phyloP scores from a whole-genome alignment of 1,284 basidiomycete species.

The Gomphus bonarii region DNA sequence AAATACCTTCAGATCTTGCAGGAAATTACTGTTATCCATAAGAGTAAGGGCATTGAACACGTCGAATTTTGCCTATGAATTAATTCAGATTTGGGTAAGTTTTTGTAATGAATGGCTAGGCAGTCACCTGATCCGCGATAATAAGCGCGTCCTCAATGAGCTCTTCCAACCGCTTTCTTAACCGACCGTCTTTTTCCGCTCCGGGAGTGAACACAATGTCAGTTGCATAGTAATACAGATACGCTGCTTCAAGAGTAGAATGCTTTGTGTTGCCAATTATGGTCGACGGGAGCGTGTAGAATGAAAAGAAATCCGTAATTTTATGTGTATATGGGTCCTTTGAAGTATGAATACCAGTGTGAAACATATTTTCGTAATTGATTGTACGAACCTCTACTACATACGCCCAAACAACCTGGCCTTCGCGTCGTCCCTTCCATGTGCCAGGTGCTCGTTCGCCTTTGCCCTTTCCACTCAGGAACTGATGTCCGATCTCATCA shows the following conservation, averaged over 20 bases:
- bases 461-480: constrained; percentile 75
- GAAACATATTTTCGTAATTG: neutral
- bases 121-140: constrained; percentile 50
- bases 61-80: constrained; percentile 68
- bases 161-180: constrained; percentile 64
- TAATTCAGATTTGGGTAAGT: neutral
- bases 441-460: constrained; percentile 38
- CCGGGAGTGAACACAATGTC: constrained; percentile 49
- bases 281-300: constrained; percentile 93
- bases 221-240: constrained; percentile 88
- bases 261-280: constrained; percentile 62
- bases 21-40: constrained; percentile 85
- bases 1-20: constrained; percentile 72
- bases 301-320: constrained; percentile 95
- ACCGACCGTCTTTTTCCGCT: constrained; percentile 44
- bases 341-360: neutral
- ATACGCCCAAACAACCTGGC: constrained; percentile 93
- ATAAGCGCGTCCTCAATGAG: constrained; percentile 74
- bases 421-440: constrained; percentile 45
- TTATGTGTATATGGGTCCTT: constrained; percentile 74
- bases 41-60: constrained; percentile 93
- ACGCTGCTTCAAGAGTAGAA: constrained; percentile 73
- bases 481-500: constrained; percentile 82
- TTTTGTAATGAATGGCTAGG: neutral
- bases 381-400: constrained; percentile 77